Conservation (phyloP, 1,139 yeast genomes). For the Lodderomyces parapsilosis region DNA sequence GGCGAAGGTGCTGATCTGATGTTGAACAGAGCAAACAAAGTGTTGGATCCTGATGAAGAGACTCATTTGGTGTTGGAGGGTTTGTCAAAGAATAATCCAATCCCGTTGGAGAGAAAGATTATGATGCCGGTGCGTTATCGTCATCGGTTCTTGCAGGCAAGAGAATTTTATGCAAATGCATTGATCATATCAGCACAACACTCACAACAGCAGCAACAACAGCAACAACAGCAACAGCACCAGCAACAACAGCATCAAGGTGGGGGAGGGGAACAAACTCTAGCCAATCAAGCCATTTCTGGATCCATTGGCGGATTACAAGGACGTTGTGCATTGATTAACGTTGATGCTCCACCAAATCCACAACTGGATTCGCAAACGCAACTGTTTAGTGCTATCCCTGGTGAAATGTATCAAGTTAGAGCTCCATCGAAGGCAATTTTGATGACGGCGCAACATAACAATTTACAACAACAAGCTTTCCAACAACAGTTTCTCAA, state of each 20-base stretch:
- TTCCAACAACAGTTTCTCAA: conserved; percentile 51
- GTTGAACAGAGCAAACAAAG: conserved; percentile 25
- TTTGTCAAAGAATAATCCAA: conserved; percentile 74
- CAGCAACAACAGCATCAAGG: conserved; percentile 9
- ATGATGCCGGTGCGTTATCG: conserved; percentile 70
- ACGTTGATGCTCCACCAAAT: conserved; percentile 46
- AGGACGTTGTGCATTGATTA: conserved; percentile 74
- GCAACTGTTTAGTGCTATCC: conserved; percentile 52
- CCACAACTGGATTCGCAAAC: conserved; percentile 30
- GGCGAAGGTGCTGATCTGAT: conserved; percentile 20
- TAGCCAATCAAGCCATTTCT: conserved; percentile 50
- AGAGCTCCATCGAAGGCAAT: conserved; percentile 62
- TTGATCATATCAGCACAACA: conserved; percentile 39
- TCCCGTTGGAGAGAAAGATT: conserved; percentile 78
- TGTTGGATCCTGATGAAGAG: conserved; percentile 80
- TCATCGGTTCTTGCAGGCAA: conserved; percentile 72
- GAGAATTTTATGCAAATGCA: conserved; percentile 76
- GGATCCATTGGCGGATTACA: conserved; percentile 70
- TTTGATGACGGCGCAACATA: conserved; percentile 43
- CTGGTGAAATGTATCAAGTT: conserved; percentile 55
- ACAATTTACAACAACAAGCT: conserved; percentile 44
- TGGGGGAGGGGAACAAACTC: conserved; percentile 29
- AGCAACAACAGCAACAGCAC: conserved; percentile 14
- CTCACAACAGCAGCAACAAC: conserved; percentile 16
- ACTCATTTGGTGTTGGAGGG: conserved; percentile 92